These are phyloP conservation scores for Tolypocladium sp. DNA, from an alignment of 2,329 filamentous ascomycete genomes.

Conservation along the genomic window DNA sequence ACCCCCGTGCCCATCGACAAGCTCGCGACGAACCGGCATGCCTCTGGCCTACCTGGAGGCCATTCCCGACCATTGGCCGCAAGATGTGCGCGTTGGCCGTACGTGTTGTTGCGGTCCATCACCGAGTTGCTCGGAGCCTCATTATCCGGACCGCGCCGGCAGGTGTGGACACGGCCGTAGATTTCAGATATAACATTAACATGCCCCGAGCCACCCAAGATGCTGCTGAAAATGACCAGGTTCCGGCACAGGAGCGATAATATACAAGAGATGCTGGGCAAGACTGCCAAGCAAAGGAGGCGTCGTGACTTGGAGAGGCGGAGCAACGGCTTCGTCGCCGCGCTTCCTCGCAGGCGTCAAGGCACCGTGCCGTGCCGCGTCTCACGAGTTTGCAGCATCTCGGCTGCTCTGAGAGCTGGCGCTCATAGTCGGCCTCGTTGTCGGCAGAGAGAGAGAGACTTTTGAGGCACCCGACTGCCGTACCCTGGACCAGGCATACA, in stretches of 20 bases:
- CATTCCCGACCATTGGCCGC: neutral
- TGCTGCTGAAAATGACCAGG: neutral
- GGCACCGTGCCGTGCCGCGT: neutral
- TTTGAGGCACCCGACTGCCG: constrained; percentile 62
- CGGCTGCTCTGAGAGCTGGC: constrained; percentile 86
- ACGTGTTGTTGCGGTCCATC: neutral
- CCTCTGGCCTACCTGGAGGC: neutral
- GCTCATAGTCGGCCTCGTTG: constrained; percentile 61
- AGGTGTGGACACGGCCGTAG: neutral
- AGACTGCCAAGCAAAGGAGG: neutral
- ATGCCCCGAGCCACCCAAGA: neutral
- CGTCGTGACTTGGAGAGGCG: neutral
- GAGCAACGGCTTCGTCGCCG: neutral
- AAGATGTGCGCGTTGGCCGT: neutral
- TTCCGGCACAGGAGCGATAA: neutral
- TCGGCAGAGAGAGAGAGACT: constrained; percentile 50
- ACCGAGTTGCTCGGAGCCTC: neutral
- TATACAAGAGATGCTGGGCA: neutral
- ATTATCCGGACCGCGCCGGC: too few relatives aligned
- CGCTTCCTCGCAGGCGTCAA: neutral
- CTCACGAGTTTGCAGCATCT: constrained; percentile 60
- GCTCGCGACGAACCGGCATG: neutral
- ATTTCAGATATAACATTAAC: neutral
- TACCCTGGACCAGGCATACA: constrained; percentile 59
- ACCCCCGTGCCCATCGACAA: neutral